Evolutionary conservation across 176 grass and related monocot genomes (phyloP), one percentile per base, ranked within the genome.

Genomic region (Metroxylon sagu): DNA sequence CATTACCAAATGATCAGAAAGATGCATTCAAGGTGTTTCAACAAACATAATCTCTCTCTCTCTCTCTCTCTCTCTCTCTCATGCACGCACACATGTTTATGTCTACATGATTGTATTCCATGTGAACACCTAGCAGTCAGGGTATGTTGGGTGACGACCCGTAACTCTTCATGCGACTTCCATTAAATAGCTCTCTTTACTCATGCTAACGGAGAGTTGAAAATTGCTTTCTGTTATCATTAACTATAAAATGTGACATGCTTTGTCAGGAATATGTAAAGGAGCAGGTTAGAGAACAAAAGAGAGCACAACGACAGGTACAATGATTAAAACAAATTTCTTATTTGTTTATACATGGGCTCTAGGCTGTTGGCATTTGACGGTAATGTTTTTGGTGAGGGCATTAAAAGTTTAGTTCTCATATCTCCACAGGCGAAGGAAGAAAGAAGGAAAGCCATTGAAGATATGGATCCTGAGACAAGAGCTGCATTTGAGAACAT

Each of bases 381-480:
- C 2, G 12, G 12, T 43, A 43, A 43, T 43, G 35, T 12, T 43
- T 39, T 43, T 43, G 35, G 8, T 43, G 35, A 43, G 35, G 8
- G 10, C 35, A 14, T 73, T 3, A 67, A 21, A 72, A 49, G 26
- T 68, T 68, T 16, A 64, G 5, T 14, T 69, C 61, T 16, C 5
- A 74, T 68, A 65, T 56, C 35, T 28, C 6, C 76, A 56, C 75
- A 96, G 92, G 86, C 80, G 26, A 88, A 75, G 76, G 92, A 90
- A 73, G 83, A 78, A n/a, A 85, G 84, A 62, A 97, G 69, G 57
- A 85, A 97, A 80, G 71, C 74, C 60, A 88, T 97, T 19, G 87
- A 90, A 48, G 80, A 85, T 27, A 80, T 97, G 86, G 74, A 88
- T 70, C 83, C 92, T 0, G 61, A 85, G 52, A 76, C 64, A 26